Evolutionary conservation across 2,329 filamentous ascomycete genomes (phyloP).

Genomic region (Penicillium sp.): DNA sequence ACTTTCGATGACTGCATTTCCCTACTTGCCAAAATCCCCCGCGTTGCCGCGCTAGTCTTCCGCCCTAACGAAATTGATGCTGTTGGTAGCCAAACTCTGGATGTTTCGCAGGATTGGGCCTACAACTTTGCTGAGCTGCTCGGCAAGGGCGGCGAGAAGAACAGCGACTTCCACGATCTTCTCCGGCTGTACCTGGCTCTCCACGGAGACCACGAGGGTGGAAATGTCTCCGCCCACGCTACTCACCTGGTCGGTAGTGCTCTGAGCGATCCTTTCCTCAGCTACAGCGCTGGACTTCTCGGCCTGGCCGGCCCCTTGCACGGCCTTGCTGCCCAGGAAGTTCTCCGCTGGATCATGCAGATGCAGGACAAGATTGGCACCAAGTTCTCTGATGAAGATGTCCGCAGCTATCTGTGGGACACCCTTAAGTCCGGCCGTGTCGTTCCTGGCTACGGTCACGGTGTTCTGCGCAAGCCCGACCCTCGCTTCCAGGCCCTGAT

Average conservation of each 20-base stretch:
- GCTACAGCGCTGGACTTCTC: constrained; percentile 92
- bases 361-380: constrained; percentile 87
- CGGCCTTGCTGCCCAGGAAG: constrained; percentile 92
- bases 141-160: constrained; percentile 80
- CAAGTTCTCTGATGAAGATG: constrained; percentile 74
- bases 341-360: constrained; percentile 91
- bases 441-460: constrained; percentile 92
- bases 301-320: constrained; percentile 93
- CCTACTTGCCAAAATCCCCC: constrained; percentile 91
- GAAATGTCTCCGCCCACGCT: constrained; percentile 92
- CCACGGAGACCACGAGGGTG: constrained; percentile 96
- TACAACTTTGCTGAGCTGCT: constrained; percentile 98
- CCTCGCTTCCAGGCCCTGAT: constrained; percentile 95
- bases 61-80: constrained; percentile 75
- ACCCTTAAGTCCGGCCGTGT: constrained; percentile 93
- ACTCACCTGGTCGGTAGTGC: constrained; percentile 95
- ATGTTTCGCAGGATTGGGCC: constrained; percentile 88
- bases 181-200: constrained; percentile 91
- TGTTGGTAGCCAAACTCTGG: constrained; percentile 71
- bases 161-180: constrained; percentile 76
- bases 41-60: constrained; percentile 96
- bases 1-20: constrained; percentile 95
- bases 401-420: constrained; percentile 86
- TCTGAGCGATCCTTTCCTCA: constrained; percentile 90
- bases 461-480: constrained; percentile 93